Base-by-base conservation (phyloP, 306 rosid genomes). In the Datisca glomerata region DNA sequence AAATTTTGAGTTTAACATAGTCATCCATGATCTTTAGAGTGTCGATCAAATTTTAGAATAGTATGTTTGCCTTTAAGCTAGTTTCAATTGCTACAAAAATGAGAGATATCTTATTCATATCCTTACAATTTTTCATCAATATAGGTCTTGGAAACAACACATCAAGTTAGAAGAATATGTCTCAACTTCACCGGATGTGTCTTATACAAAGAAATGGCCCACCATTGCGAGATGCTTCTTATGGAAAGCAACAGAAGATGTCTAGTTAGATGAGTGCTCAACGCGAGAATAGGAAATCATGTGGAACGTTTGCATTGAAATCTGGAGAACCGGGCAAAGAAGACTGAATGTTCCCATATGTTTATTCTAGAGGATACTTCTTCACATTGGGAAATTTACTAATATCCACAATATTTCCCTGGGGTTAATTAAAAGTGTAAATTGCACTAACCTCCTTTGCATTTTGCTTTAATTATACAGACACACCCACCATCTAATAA, bases 31-130 rank as follows among this genome's bases (percentile, higher is more conserved):
- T 49, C 64, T 80, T 55, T 67, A 80, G 72, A 69, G 79, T 24
- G 96, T 86, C 43, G 50, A 78, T 72, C 86, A 84, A 72, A 79
- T 91, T 43, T 58, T 91, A 61, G 96, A 91, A 70, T 80, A 35
- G 98, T 91, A 80, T 17, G 85, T 73, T 60, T 38, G 50, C 55
- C 64, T 18, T 60, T 60, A 43, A 52, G 21, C 45, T 57, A 41
- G 18, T 41, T 49, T 44, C 53, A 20, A 12, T 49, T 61, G 48
- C 35, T 5, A 38, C 40, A 28, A 7, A 33, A 33, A 27, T 22
- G 2, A 6, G 13, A n/a, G 12, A 9, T 20, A 4, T 16, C 19
- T 39, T 17, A 7, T 8, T 18, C 4, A 47, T 27, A 27, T 53
- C 45, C 34, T 59, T n/a, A 21, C 28, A 24, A 11, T 15, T 24